These are phyloP conservation scores for Mortierella sp. DNA, from an alignment of 371 early-diverging fungal species.

Conservation along the genomic window DNA sequence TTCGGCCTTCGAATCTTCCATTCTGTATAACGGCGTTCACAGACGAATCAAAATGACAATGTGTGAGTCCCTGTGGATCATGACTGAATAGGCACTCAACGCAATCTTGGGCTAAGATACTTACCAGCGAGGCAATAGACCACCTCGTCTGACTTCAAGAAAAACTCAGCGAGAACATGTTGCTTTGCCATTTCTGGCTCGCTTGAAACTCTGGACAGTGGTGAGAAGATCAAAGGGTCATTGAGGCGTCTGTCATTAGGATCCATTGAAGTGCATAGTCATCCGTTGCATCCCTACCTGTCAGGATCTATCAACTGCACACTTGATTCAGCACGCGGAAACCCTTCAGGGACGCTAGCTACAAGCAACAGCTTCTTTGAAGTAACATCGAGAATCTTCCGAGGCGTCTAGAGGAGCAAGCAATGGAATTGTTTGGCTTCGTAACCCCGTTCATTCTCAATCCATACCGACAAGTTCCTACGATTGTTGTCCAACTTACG, in stretches of 20 bases:
- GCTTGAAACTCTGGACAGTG: slow-evolving; percentile 12
- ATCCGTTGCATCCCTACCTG: slow-evolving; percentile 10
- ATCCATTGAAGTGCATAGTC: background rate
- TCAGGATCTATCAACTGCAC: slow-evolving; percentile 31
- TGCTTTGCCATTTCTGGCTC: slow-evolving; percentile 15
- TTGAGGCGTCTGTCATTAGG: background rate
- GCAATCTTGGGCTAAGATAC: too few species aligned
- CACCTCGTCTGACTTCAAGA: slow-evolving; percentile 28
- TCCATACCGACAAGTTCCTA: too few species aligned
- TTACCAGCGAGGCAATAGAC: slow-evolving; percentile 34
- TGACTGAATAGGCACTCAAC: too few species aligned
- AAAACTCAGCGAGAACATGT: slow-evolving; percentile 23
- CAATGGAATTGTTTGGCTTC: too few species aligned
- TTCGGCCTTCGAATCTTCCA: slow-evolving; percentile 40
- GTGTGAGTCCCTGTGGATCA: too few species aligned
- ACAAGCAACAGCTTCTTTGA: slow-evolving; percentile 27
- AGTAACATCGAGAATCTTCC: slow-evolving; percentile 34
- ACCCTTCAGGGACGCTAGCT: slow-evolving; percentile 28
- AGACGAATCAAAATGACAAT: too few species aligned
- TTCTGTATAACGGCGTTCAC: slow-evolving; percentile 21
- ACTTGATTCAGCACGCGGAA: slow-evolving; percentile 30
- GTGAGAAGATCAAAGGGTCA: background rate
- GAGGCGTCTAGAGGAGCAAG: slow-evolving; percentile 35
- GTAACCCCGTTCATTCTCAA: background rate
- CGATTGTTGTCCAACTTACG: too few species aligned